Percentiles rank a stretch among this genome's conserved stretches.
These are phyloP conservation scores for Sungouiozyma intestinalis DNA, from an alignment of 805 yeast species.

Conservation along the genomic window DNA sequence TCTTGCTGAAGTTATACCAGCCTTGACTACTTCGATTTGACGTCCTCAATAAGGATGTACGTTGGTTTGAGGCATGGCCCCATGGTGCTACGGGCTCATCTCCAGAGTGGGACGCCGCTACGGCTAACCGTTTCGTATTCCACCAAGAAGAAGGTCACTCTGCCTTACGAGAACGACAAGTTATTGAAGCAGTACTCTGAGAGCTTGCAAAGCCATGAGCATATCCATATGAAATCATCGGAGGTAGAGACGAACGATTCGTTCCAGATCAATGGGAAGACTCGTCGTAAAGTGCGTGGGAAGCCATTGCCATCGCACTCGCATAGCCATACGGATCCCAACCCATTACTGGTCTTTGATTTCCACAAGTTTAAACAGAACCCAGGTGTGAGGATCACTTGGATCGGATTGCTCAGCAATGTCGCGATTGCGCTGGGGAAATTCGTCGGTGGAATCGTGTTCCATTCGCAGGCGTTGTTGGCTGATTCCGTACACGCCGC, in stretches of 20 bases:
- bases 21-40: too few relatives aligned
- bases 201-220: conserved; percentile 26
- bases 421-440: conserved; percentile 79
- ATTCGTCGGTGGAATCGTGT: conserved; percentile 79
- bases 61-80: too few relatives aligned
- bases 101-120: too few relatives aligned
- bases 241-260: conserved; percentile 35
- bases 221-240: conserved; percentile 33
- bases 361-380: conserved; percentile 41
- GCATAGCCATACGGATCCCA: conserved; percentile 28
- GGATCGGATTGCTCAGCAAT: conserved; percentile 81
- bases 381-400: conserved; percentile 87
- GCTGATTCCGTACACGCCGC: conserved; percentile 95
- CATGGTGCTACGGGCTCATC: too few relatives aligned
- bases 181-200: conserved; percentile 1
- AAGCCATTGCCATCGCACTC: conserved; percentile 24
- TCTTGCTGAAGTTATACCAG: too few relatives aligned
- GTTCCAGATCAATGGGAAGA: conserved; percentile 27
- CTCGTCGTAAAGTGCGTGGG: conserved; percentile 9
- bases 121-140: too few relatives aligned
- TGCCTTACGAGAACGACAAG: neutral
- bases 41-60: too few relatives aligned
- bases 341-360: conserved; percentile 29
- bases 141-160: too few relatives aligned
- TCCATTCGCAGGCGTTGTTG: conserved; percentile 87